A percentile compares a stretch with the other conserved stretches of the same genome.
These are phyloP conservation scores for Schoenoplectus tabernaemontani DNA, from an alignment of 202 grass and related monocot species.

Conservation along the genomic window DNA sequence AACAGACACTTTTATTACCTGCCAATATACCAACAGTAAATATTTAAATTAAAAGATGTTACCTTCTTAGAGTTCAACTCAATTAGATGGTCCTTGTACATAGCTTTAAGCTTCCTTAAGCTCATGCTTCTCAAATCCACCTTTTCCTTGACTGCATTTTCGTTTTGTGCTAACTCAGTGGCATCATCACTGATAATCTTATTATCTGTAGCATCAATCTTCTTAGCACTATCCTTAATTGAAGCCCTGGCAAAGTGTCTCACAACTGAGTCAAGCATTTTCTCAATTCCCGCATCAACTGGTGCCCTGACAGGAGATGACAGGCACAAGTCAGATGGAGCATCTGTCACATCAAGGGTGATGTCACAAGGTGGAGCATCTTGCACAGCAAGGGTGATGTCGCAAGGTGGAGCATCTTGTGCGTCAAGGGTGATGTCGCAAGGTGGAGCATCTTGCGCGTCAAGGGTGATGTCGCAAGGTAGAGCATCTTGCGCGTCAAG, in stretches of 20 bases:
- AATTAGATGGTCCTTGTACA: constrained; percentile 30
- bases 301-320: constrained; percentile 13
- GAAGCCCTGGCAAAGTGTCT: constrained; percentile 6
- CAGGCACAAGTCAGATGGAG: neutral
- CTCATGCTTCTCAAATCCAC: constrained; percentile 26
- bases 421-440: neutral
- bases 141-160: constrained; percentile 15
- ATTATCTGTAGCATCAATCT: constrained; percentile 1
- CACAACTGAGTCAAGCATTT: constrained; percentile 14
- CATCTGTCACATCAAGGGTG: neutral
- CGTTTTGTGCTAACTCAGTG: neutral
- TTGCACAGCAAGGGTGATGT: neutral
- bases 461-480: no score
- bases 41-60: neutral
- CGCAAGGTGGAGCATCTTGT: neutral
- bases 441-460: no score
- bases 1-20: no score
- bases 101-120: constrained; percentile 47
- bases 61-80: constrained; percentile 7
- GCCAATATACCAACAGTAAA: neutral
- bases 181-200: neutral
- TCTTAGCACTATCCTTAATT: neutral
- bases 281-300: neutral
- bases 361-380: neutral
- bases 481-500: no score